Percentiles rank a stretch among this genome's conserved stretches.
These are phyloP conservation scores for Phycomyces blakesleeanus DNA, from an alignment of 192 early-diverging fungal genomes.

Conservation along the genomic window DNA sequence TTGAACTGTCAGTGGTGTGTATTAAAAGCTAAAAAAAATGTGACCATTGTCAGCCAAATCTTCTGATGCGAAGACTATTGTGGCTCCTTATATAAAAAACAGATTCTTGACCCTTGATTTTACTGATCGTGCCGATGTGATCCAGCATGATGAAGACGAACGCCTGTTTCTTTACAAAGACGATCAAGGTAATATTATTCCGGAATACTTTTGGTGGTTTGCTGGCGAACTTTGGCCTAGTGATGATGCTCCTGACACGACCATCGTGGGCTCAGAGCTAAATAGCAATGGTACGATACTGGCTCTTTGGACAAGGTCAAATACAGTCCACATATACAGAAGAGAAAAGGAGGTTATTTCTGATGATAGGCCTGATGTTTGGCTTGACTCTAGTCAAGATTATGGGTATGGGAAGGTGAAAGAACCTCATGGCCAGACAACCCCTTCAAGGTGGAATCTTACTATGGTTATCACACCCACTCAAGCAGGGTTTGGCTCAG, in stretches of 20 bases:
- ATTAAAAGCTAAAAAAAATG: too few relatives aligned
- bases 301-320: constrained; percentile 18
- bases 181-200: background rate
- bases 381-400: too few relatives aligned
- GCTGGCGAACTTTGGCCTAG: too few relatives aligned
- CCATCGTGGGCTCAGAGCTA: constrained; percentile 9
- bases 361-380: too few relatives aligned
- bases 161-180: background rate
- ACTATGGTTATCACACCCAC: background rate
- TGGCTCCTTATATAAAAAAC: constrained; percentile 16
- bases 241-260: background rate
- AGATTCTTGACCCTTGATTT: constrained; percentile 17
- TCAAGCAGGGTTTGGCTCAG: too few relatives aligned
- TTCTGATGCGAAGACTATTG: constrained; percentile 3
- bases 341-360: constrained; percentile 8
- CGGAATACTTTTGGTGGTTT: constrained; percentile 1
- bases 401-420: too few relatives aligned
- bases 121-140: constrained; percentile 7
- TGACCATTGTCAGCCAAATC: too few relatives aligned
- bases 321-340: constrained; percentile 24
- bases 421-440: too few relatives aligned
- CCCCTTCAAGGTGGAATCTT: constrained; percentile 1
- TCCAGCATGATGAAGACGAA: background rate
- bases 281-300: constrained; percentile 18
- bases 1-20: background rate